Base-by-base conservation (phyloP, 306 rosid genomes). In the Ziziphus jujuba region DNA sequence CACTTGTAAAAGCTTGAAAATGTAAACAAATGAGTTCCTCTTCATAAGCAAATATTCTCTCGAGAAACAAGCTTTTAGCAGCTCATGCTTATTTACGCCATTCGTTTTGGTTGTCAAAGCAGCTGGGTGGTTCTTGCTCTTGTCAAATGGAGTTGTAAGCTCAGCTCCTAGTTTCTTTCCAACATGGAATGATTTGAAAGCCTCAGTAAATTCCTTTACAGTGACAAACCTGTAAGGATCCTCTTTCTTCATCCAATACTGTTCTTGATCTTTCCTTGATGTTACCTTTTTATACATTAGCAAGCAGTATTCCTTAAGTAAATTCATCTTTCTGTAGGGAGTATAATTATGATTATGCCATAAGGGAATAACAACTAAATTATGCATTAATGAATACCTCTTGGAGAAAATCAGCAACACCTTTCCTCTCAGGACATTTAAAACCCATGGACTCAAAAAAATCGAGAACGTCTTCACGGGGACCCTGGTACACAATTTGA, bases 181-280 rank as follows among this genome's bases (percentile, higher is more conserved):
- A 60, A 66, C 67, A 35, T 69, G 72, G 52, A 79, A 83, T 22
- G 82, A 73, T 58, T 57, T 44, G 55, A 69, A 79, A 53, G 76
- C 87, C 17, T 70, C 72, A 0, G 63, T 28, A 70, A 83, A 79
- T 70, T 83, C 78, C 35, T 24, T 9, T 8, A 53, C 80, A 0
- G 79, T 73, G 7, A 79, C 48, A 47, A 79, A 76, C 3, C 19
- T 61, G 22, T 83, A 83, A 35, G 78, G 54, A 10, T 75, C 53
- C 1, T 72, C 74, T 49, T 63, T 66, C 23, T 57, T 16, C 43
- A 56, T 70, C 87, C 87, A 75, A 25, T 82, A 83, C 51, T 83
- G 84, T 51, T 70, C 75, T 45, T 83, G 87, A 66, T 83, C 87
- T 70, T 83, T 79, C 60, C 62, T 66, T 23, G 87, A 83, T 23